phyloP scores from a whole-genome alignment of 2,329 filamentous ascomycete species.

The Uncinocarpus reesii region DNA sequence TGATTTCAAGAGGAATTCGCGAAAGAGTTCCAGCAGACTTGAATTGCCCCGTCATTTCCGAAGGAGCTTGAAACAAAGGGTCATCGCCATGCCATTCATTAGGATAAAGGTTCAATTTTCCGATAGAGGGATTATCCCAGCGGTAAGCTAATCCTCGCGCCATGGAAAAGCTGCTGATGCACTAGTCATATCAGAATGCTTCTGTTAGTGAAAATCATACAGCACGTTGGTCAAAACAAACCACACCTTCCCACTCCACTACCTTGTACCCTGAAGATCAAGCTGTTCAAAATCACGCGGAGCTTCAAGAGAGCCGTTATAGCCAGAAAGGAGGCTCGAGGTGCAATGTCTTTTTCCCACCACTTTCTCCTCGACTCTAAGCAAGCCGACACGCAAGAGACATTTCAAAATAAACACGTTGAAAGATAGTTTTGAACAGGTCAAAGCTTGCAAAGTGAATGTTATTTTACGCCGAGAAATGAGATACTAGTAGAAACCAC shows the following conservation, averaged over 20 bases:
- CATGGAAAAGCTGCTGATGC: neutral
- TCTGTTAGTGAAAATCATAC: neutral
- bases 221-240: neutral
- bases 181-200: neutral
- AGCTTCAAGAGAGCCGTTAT: no score
- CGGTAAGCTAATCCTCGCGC: neutral
- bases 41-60: neutral
- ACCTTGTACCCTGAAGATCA: neutral
- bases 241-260: neutral
- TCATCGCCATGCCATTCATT: neutral
- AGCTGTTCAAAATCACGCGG: neutral
- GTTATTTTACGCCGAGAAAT: no score
- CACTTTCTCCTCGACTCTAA: no score
- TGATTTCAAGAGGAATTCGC: neutral
- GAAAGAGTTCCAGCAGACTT: neutral
- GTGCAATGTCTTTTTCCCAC: no score
- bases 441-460: no score
- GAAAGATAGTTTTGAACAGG: no score
- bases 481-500: no score
- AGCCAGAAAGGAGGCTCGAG: no score
- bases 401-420: no score
- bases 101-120: neutral
- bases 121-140: neutral
- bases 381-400: no score
- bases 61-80: neutral